Evolutionary conservation across 208 protist species (phyloP).

Genomic region (Trypanosoma lewisi): DNA sequence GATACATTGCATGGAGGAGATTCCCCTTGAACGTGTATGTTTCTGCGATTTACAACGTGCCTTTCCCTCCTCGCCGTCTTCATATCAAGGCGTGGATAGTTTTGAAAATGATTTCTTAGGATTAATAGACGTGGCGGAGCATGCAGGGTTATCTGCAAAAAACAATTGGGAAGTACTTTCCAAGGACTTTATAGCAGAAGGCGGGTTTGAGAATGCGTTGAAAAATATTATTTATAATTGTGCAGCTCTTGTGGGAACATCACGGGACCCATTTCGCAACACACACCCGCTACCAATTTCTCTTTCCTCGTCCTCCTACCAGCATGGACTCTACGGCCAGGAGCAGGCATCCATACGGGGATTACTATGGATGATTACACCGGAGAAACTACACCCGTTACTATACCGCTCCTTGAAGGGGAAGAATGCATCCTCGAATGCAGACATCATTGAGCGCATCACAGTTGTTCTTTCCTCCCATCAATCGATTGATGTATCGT

Average conservation of each 20-base stretch:
- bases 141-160: slow-evolving; percentile 46
- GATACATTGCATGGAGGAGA: slow-evolving; percentile 7
- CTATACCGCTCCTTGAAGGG: slow-evolving; percentile 64
- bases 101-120: slow-evolving; percentile 87
- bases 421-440: slow-evolving; percentile 64
- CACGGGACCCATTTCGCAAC: slow-evolving; percentile 75
- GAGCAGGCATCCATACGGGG: slow-evolving; percentile 79
- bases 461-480: slow-evolving; percentile 78
- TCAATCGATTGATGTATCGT: slow-evolving; percentile 80
- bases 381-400: slow-evolving; percentile 62
- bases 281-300: slow-evolving; percentile 71
- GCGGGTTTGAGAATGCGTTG: slow-evolving; percentile 62
- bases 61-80: slow-evolving; percentile 64
- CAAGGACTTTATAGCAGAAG: slow-evolving; percentile 55
- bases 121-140: slow-evolving; percentile 41
- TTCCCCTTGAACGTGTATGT: slow-evolving; percentile 77
- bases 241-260: slow-evolving; percentile 58
- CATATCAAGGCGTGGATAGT: slow-evolving; percentile 59
- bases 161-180: slow-evolving; percentile 70
- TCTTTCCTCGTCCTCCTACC: slow-evolving; percentile 16
- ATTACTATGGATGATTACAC: slow-evolving; percentile 87
- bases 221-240: slow-evolving; percentile 74
- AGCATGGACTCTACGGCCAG: slow-evolving; percentile 71
- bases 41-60: slow-evolving; percentile 74
- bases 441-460: slow-evolving; percentile 88